Percentiles rank a stretch among this genome's conserved stretches.
Conservation (phyloP, 108 stramenopile genomes). For the Cyclotella distinguenda region DNA sequence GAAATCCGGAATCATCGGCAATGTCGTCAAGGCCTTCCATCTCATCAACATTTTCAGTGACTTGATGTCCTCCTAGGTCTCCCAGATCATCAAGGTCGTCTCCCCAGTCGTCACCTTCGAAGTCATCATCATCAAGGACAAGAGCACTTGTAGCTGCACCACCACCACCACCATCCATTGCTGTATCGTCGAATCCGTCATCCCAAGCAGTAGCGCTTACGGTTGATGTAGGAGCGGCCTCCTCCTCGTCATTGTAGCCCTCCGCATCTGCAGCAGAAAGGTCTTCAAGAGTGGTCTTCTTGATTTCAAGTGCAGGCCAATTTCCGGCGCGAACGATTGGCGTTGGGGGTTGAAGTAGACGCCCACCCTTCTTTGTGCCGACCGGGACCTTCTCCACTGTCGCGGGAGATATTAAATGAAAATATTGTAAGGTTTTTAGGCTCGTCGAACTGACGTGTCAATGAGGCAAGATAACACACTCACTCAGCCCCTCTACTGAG, state of each 20-base stretch:
- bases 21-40: constrained; percentile 64
- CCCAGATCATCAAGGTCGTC: constrained; percentile 87
- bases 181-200: constrained; percentile 50
- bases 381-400: constrained; percentile 63
- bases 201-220: constrained; percentile 50
- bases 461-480: not conserved
- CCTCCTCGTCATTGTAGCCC: constrained; percentile 65
- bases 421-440: not conserved
- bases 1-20: constrained; percentile 72
- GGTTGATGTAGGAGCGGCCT: constrained; percentile 28
- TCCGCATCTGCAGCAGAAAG: constrained; percentile 60
- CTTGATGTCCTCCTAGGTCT: constrained; percentile 45
- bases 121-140: constrained; percentile 60
- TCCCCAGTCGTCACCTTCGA: constrained; percentile 85
- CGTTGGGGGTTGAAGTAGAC: constrained; percentile 94
- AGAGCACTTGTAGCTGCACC: constrained; percentile 44
- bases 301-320: constrained; percentile 93
- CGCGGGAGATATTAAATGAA: too few species aligned
- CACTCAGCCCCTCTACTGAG: constrained; percentile 66
- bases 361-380: constrained; percentile 49
- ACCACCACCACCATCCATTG: constrained; percentile 54
- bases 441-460: not conserved
- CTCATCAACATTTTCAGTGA: constrained; percentile 53
- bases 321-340: constrained; percentile 90
- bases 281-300: constrained; percentile 87